phyloP scores from a whole-genome alignment of 805 yeast species.

The Saccharomycopsis olivae region DNA sequence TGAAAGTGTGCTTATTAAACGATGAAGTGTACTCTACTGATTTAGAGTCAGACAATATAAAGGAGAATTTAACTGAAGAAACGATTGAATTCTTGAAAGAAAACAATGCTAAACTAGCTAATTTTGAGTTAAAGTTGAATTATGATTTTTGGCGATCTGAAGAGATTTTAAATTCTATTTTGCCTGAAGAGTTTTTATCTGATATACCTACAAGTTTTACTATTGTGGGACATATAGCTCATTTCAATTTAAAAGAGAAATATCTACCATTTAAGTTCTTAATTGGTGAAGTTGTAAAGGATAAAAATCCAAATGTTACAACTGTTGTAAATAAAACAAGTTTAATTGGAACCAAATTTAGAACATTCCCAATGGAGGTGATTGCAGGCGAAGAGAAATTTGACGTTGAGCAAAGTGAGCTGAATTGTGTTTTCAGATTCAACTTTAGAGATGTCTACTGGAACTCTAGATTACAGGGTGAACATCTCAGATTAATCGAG shows the following conservation, averaged over 20 bases:
- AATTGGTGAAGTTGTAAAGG: constrained; percentile 85
- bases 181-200: constrained; percentile 59
- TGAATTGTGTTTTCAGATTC: constrained; percentile 75
- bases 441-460: constrained; percentile 94
- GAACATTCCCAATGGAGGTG: constrained; percentile 91
- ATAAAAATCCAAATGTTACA: constrained; percentile 64
- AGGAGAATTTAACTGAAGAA: constrained; percentile 29
- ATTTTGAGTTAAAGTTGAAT: constrained; percentile 46
- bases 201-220: constrained; percentile 89
- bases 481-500: constrained; percentile 72
- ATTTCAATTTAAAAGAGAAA: constrained; percentile 73
- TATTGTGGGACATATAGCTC: constrained; percentile 92
- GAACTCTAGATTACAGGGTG: constrained; percentile 92
- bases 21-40: constrained; percentile 31
- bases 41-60: constrained; percentile 27
- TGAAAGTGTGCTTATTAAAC: constrained; percentile 41
- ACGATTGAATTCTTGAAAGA: constrained; percentile 36
- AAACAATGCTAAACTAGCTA: constrained; percentile 35
- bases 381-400: constrained; percentile 86
- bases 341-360: constrained; percentile 73
- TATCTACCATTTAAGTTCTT: constrained; percentile 71
- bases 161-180: constrained; percentile 64
- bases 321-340: constrained; percentile 92
- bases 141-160: constrained; percentile 87
- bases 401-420: constrained; percentile 76